These are phyloP conservation scores for Suillus discolor DNA, from an alignment of 768 basidiomycete genomes.

Conservation along the genomic window DNA sequence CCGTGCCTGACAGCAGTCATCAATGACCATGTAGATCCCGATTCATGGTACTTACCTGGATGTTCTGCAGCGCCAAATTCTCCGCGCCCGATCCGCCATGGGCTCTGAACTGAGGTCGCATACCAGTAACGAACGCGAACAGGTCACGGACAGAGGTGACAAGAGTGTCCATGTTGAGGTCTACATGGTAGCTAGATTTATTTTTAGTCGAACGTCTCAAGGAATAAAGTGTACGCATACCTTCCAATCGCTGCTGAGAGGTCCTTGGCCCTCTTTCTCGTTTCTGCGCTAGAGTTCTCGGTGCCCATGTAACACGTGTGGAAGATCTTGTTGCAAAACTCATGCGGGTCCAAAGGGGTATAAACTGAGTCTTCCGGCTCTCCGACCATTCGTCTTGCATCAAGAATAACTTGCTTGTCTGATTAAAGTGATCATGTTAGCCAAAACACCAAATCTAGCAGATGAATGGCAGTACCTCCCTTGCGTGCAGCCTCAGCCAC, in stretches of 20 bases:
- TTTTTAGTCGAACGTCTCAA: not conserved
- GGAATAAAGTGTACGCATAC: slow-evolving; percentile 39
- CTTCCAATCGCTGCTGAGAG: slow-evolving; percentile 89
- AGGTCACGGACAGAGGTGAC: slow-evolving; percentile 84
- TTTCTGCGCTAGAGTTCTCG: slow-evolving; percentile 90
- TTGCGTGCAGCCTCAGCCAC: slow-evolving; percentile 76
- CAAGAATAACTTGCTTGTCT: slow-evolving; percentile 86
- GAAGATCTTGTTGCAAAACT: slow-evolving; percentile 86
- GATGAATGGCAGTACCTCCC: slow-evolving; percentile 55
- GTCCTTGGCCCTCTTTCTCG: slow-evolving; percentile 82
- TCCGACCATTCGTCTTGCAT: slow-evolving; percentile 88
- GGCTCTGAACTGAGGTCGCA: slow-evolving; percentile 73
- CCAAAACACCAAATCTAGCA: not conserved
- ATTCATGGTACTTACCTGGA: slow-evolving; percentile 58
- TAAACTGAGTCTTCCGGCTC: slow-evolving; percentile 83
- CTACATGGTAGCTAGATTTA: slow-evolving; percentile 77
- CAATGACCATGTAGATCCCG: not conserved
- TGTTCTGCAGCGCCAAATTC: slow-evolving; percentile 97
- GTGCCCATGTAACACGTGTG: slow-evolving; percentile 99
- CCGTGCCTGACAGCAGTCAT: slow-evolving; percentile 59
- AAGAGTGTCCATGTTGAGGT: slow-evolving; percentile 94
- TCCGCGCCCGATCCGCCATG: slow-evolving; percentile 88
- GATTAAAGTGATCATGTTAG: slow-evolving; percentile 9
- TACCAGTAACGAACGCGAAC: slow-evolving; percentile 80
- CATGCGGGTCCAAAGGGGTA: slow-evolving; percentile 82